Conservation (phyloP, 306 rosid species). For the Rosa multiflora region DNA sequence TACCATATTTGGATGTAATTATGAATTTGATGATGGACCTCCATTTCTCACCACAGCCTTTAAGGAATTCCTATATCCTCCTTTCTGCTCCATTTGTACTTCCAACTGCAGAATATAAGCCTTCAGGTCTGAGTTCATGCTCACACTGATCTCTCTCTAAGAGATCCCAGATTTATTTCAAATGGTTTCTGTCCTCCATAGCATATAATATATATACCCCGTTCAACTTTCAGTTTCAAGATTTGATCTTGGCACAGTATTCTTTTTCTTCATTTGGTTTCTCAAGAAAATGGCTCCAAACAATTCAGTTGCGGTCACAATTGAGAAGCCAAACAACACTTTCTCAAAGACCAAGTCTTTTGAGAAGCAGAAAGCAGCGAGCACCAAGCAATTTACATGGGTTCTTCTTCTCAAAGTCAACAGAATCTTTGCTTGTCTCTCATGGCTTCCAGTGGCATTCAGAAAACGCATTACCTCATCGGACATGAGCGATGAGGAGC, state of each 20-base stretch:
- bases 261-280: neutral
- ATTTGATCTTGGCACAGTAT: constrained; percentile 8
- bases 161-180: constrained; percentile 24
- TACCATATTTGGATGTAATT: constrained; percentile 8
- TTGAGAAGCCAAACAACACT: constrained; percentile 54
- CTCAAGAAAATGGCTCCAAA: constrained; percentile 62
- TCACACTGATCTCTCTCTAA: constrained; percentile 13
- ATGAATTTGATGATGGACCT: constrained; percentile 7
- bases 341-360: constrained; percentile 45
- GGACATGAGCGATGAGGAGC: constrained; percentile 55
- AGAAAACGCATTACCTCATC: constrained; percentile 67
- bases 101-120: constrained; percentile 24
- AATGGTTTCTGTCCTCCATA: constrained; percentile 13
- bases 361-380: constrained; percentile 64
- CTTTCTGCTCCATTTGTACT: constrained; percentile 34
- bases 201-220: constrained; percentile 11
- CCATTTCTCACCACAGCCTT: constrained; percentile 11
- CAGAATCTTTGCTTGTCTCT: constrained; percentile 56
- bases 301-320: constrained; percentile 46
- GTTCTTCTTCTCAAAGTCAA: constrained; percentile 83
- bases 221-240: constrained; percentile 14
- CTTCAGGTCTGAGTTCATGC: neutral
- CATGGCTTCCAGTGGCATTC: constrained; percentile 64
- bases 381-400: constrained; percentile 82
- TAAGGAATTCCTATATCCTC: neutral